These are phyloP conservation scores for Leccinum obscurum DNA, from an alignment of 768 basidiomycete genomes.

Conservation along the genomic window DNA sequence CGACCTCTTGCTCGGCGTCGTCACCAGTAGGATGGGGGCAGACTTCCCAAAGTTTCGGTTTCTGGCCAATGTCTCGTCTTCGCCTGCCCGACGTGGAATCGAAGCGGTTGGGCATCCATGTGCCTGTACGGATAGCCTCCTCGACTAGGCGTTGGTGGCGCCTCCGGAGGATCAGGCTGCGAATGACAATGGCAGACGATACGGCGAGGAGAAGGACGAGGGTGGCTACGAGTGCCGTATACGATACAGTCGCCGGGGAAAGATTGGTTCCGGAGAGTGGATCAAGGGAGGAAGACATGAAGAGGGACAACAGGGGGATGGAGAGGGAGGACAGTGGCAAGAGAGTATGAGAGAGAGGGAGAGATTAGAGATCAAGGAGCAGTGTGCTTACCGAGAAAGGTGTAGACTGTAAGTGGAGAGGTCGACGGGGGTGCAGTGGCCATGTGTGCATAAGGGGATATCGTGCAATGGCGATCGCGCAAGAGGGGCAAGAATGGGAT, in stretches of 20 bases:
- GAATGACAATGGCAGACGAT: constrained; percentile 65
- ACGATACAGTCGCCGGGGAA: constrained; percentile 21
- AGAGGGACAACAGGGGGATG: constrained; percentile 9
- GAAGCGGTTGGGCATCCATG: constrained; percentile 46
- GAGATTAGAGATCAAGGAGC: background rate
- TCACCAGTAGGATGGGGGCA: constrained; percentile 17
- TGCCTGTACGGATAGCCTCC: constrained; percentile 65
- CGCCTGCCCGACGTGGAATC: constrained; percentile 18
- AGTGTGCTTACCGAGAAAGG: constrained; percentile 32
- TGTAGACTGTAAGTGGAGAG: constrained; percentile 27
- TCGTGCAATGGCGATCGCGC: constrained; percentile 8
- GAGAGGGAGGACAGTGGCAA: background rate
- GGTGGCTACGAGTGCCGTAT: constrained; percentile 56
- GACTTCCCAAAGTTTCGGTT: constrained; percentile 33
- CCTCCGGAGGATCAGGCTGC: constrained; percentile 63
- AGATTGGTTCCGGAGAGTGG: constrained; percentile 4
- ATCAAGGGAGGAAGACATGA: constrained; percentile 20
- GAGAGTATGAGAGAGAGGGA: background rate
- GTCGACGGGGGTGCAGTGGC: background rate
- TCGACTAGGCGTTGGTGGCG: constrained; percentile 59
- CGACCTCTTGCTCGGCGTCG: constrained; percentile 11
- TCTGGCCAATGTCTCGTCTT: constrained; percentile 31
- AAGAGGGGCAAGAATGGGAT: background rate
- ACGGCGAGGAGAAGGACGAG: constrained; percentile 66
- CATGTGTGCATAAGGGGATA: constrained; percentile 1